Percentiles rank a stretch among this genome's conserved stretches.
Conservation (phyloP, 768 basidiomycete genomes). For the Mycena amicta region DNA sequence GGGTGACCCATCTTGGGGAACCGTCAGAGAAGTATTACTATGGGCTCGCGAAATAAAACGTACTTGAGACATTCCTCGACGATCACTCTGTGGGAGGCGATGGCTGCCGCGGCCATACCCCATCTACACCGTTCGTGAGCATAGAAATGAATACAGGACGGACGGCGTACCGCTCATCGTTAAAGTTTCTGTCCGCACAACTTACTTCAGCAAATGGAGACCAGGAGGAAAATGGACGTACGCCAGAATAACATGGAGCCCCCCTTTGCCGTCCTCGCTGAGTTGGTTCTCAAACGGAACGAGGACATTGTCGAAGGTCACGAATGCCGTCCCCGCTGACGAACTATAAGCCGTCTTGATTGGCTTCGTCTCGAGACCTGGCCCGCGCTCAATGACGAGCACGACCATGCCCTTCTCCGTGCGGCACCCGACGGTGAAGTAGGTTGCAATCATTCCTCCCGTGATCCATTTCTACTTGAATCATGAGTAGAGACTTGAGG, state of each 20-base stretch:
- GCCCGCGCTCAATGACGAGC: conserved; percentile 35
- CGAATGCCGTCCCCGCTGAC: conserved; percentile 63
- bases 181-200: conserved; percentile 64
- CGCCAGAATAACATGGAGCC: conserved; percentile 37
- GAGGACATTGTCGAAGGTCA: conserved; percentile 82
- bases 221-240: conserved; percentile 25
- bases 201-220: conserved; percentile 51
- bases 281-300: conserved; percentile 89
- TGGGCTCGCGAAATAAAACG: not conserved
- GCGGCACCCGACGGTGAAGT: conserved; percentile 64
- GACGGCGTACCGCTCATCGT: conserved; percentile 52
- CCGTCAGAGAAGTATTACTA: not conserved
- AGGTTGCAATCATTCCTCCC: conserved; percentile 24
- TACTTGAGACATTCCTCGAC: conserved; percentile 75
- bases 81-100: conserved; percentile 60
- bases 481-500: conserved; percentile 31
- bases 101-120: conserved; percentile 65
- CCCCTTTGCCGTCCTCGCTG: conserved; percentile 42
- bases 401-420: conserved; percentile 46
- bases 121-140: conserved; percentile 38
- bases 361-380: conserved; percentile 71
- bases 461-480: not conserved
- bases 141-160: no score
- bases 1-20: conserved; percentile 56
- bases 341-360: conserved; percentile 87